These are phyloP conservation scores for Trichoderma koningiopsis DNA, from an alignment of 2,329 filamentous ascomycete genomes.

Conservation along the genomic window DNA sequence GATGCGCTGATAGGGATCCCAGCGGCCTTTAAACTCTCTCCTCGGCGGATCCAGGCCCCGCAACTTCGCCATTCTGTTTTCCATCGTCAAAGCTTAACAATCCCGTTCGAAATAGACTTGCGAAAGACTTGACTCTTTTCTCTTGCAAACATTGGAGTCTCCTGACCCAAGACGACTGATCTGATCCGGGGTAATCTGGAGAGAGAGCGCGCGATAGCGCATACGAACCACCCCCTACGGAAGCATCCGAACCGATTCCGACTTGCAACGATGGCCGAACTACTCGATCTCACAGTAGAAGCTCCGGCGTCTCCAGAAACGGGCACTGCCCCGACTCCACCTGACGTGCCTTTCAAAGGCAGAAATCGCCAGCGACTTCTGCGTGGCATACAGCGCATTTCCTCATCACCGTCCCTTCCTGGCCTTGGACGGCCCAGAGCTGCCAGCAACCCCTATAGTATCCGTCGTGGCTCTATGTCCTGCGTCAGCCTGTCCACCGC, in stretches of 20 bases:
- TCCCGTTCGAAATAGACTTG: not conserved
- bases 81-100: constrained; percentile 8
- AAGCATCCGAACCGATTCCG: not conserved
- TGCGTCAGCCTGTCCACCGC: constrained; percentile 55
- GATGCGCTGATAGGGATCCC: constrained; percentile 12
- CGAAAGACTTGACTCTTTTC: not conserved
- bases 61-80: not conserved
- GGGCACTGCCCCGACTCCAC: constrained; percentile 28
- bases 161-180: not conserved
- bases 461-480: constrained; percentile 50
- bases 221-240: not conserved
- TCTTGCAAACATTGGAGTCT: not conserved
- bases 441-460: constrained; percentile 67
- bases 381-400: constrained; percentile 75
- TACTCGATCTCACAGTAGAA: not conserved
- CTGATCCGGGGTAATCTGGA: not conserved
- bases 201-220: not conserved
- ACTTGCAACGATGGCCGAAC: constrained; percentile 20
- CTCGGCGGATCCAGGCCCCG: constrained; percentile 2
- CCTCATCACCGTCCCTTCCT: constrained; percentile 74
- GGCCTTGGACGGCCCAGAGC: constrained; percentile 66
- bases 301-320: constrained; percentile 34
- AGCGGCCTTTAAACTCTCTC: constrained; percentile 16
- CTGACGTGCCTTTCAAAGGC: constrained; percentile 50
- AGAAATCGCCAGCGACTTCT: constrained; percentile 72